Base-by-base conservation (phyloP, 2,329 filamentous ascomycete genomes). In the Polytolypa hystricis region DNA sequence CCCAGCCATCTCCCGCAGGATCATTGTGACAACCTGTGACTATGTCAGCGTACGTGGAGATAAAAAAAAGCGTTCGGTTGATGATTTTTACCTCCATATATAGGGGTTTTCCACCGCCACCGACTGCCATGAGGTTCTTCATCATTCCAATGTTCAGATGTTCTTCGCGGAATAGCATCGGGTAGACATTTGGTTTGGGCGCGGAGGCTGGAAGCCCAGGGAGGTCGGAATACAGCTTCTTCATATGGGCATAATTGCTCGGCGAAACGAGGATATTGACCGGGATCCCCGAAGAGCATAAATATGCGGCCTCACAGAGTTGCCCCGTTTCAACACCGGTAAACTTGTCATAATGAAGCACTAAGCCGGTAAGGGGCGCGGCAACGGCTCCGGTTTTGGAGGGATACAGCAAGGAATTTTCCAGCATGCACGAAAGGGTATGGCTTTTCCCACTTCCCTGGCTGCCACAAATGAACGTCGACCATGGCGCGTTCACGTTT, bases 401-500 rank as follows among this genome's bases (percentile, higher is more conserved):
- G 0, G 47, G 40, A 2, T 36, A 1, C 4, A 62, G 34, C 1
- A 65, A 50, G 1, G 49, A 45, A 16, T 58, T 57, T 29, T 73
- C 73, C 0, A 79, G 57, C 32, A 80, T 57, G 45, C 69, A 74
- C 0, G 71, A 69, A 2, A 77, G 57, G 0, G 74, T 77, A 39
- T 79, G 71, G 14, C 67, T 73, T 47, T 79, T 79, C 0, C 76
- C 76, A 28, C 67, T 71, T 0, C 75, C 76, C 46, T 79, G 74
- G 1, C 70, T 70, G 1, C 76, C 76, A 41, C 76, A 80, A 14
- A 80, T 71, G 49, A 79, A 79, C 0, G 66, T 60, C 0, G 73
- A 77, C 44, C 66, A 73, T 0, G 75, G 74, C 0, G 65, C 60
- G 17, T 73, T 66, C 1, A 67, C 67, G 43, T 78, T 78, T 12